phyloP scores from a whole-genome alignment of 108 stramenopile genomes.

The Nannochloropsis salina region DNA sequence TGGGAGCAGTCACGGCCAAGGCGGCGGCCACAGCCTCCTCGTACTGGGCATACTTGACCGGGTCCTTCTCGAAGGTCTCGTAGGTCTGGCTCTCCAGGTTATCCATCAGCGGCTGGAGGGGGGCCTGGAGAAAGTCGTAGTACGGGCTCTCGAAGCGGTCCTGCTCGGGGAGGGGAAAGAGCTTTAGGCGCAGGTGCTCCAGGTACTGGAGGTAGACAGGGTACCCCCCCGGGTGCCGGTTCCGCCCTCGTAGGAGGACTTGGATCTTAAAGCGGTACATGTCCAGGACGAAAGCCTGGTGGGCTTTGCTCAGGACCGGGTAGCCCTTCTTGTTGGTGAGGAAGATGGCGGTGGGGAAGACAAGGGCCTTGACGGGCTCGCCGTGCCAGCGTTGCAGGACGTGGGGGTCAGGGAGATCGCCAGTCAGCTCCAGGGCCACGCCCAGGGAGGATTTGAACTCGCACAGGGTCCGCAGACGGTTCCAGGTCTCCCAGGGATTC shows the following conservation, averaged over 20 bases:
- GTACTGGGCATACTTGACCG: constrained; percentile 88
- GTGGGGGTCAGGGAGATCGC: constrained; percentile 62
- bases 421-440: constrained; percentile 61
- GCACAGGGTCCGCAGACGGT: constrained; percentile 52
- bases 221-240: constrained; percentile 42
- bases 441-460: constrained; percentile 44
- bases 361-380: constrained; percentile 64
- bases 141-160: constrained; percentile 61
- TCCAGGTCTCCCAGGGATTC: constrained; percentile 56
- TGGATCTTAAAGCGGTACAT: constrained; percentile 52
- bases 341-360: constrained; percentile 66
- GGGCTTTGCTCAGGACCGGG: constrained; percentile 72
- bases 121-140: constrained; percentile 84
- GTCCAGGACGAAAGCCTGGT: constrained; percentile 67
- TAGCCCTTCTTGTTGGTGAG: constrained; percentile 83
- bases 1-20: not conserved
- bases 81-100: constrained; percentile 94
- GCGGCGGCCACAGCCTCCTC: constrained; percentile 64
- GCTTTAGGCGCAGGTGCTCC: constrained; percentile 63
- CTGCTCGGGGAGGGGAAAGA: constrained; percentile 64
- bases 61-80: constrained; percentile 93
- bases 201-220: constrained; percentile 71
- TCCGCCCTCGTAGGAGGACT: constrained; percentile 48
- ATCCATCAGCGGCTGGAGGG: constrained; percentile 91
- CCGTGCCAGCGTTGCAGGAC: constrained; percentile 72